A percentile compares a stretch with the other conserved stretches of the same genome.
phyloP scores from a whole-genome alignment of 345 rosid genomes.

The Erysimum cheiranthoides region DNA sequence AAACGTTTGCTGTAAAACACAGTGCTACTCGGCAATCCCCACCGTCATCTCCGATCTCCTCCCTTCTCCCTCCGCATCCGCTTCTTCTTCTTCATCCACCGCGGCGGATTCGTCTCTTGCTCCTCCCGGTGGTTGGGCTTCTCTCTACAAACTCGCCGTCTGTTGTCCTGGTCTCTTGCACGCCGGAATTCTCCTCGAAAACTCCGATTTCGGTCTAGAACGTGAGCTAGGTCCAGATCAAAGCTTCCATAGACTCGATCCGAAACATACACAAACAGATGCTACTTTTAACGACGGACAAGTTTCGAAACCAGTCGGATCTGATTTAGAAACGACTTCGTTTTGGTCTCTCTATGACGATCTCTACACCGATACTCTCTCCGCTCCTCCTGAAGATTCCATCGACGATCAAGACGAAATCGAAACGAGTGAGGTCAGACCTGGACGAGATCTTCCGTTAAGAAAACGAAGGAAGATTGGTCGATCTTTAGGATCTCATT shows the following conservation, averaged over 20 bases:
- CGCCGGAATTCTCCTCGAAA: constrained; percentile 85
- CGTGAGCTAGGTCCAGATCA: constrained; percentile 88
- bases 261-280: constrained; percentile 28
- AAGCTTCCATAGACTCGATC: constrained; percentile 38
- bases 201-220: constrained; percentile 94
- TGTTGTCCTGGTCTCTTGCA: constrained; percentile 94
- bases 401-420: not conserved
- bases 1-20: constrained; percentile 66
- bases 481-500: constrained; percentile 63
- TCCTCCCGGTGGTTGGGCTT: constrained; percentile 69
- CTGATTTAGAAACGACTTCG: constrained; percentile 39
- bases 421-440: constrained; percentile 42
- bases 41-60: constrained; percentile 72
- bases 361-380: constrained; percentile 71
- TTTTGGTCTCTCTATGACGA: constrained; percentile 87
- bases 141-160: constrained; percentile 80
- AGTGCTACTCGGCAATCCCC: constrained; percentile 66
- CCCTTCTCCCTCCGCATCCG: constrained; percentile 24
- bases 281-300: constrained; percentile 12
- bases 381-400: constrained; percentile 51
- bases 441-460: constrained; percentile 37
- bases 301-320: constrained; percentile 34
- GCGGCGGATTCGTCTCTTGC: constrained; percentile 36
- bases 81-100: constrained; percentile 53
- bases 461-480: constrained; percentile 59